These are phyloP conservation scores for Trichoderma citrinoviride DNA, from an alignment of 2,329 filamentous ascomycete species.

Conservation along the genomic window DNA sequence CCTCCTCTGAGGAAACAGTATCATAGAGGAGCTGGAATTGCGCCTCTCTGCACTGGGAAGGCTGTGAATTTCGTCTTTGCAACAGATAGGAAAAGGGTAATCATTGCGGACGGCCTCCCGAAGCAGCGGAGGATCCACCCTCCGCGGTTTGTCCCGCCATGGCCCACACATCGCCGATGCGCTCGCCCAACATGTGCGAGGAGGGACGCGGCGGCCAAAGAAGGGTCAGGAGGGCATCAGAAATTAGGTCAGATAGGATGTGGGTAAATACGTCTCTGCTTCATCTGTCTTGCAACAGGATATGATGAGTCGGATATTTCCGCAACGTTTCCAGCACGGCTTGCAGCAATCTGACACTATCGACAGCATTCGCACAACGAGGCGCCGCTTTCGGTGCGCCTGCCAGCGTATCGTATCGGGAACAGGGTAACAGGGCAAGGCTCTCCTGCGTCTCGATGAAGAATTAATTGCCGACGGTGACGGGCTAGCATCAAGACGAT, in stretches of 20 bases:
- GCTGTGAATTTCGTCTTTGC: neutral
- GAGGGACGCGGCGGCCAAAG: conserved; percentile 9
- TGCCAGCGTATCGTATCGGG: neutral
- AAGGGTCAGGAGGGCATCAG: conserved; percentile 14
- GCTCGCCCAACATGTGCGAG: neutral
- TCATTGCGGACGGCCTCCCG: conserved; percentile 16
- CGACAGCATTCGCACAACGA: neutral
- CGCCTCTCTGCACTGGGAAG: neutral
- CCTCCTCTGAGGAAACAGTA: neutral
- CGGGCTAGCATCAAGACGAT: neutral
- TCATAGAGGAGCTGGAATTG: neutral
- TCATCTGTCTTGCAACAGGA: neutral
- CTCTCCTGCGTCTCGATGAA: neutral
- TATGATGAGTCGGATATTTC: neutral
- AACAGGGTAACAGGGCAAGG: neutral
- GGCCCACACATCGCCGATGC: conserved; percentile 16
- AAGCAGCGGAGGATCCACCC: conserved; percentile 17
- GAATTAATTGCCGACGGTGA: conserved; percentile 6
- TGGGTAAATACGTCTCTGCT: neutral
- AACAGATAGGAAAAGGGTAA: neutral
- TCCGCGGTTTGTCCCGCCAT: conserved; percentile 14
- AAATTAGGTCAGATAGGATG: neutral
- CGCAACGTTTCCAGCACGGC: neutral
- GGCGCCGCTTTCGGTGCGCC: neutral
- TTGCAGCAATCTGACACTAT: neutral